Percentiles rank a stretch among this genome's conserved stretches.
These are phyloP conservation scores for Lactifluus piperatus DNA, from an alignment of 768 basidiomycete species.

Conservation along the genomic window DNA sequence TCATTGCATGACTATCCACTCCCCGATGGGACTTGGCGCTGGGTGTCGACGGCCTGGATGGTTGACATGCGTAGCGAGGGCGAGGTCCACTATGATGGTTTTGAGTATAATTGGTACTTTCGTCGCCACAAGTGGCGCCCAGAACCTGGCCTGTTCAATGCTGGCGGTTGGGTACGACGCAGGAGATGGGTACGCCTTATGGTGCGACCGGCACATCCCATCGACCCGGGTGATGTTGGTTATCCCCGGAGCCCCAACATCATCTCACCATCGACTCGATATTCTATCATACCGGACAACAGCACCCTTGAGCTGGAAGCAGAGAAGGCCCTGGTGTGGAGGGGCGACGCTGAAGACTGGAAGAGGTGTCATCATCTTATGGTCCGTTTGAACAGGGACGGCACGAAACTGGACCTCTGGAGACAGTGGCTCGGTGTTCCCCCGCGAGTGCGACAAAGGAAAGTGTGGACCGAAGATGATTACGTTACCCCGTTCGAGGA, in stretches of 20 bases:
- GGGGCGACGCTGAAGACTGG: conserved; percentile 53
- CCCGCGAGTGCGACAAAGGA: conserved; percentile 26
- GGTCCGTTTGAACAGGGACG: conserved; percentile 50
- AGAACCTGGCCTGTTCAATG: conserved; percentile 46
- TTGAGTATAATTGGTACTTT: conserved; percentile 80
- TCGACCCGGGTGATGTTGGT: not conserved
- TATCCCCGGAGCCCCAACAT: not conserved
- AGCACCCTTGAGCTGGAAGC: conserved; percentile 3
- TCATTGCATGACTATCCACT: conserved; percentile 58
- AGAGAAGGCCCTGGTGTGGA: conserved; percentile 36
- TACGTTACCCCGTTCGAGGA: conserved; percentile 21
- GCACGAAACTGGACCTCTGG: conserved; percentile 73
- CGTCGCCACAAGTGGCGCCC: conserved; percentile 58
- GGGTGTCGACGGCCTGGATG: conserved; percentile 79
- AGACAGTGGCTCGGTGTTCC: conserved; percentile 51
- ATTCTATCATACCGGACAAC: not conserved
- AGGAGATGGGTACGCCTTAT: conserved; percentile 80
- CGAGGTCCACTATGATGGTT: conserved; percentile 74
- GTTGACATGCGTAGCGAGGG: conserved; percentile 81
- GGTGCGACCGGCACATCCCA: conserved; percentile 50
- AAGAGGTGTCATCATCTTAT: conserved; percentile 43
- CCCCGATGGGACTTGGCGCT: conserved; percentile 73
- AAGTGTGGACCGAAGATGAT: conserved; percentile 42
- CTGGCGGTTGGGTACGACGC: conserved; percentile 68
- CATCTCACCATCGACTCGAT: not conserved